Base-by-base conservation (phyloP, 2,329 filamentous ascomycete genomes). In the Beauveria sp. region DNA sequence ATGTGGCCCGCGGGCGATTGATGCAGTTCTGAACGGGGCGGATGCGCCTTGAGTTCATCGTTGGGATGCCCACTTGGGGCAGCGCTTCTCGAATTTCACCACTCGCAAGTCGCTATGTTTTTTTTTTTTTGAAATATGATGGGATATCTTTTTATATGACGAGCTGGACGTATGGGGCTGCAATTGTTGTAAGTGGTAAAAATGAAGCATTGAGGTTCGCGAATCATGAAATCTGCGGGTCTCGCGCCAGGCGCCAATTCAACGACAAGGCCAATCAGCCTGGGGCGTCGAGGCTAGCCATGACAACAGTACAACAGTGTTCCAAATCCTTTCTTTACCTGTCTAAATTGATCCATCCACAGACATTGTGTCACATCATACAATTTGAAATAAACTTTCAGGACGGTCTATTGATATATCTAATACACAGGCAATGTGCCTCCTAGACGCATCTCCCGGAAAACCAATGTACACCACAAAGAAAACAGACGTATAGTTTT, bases 391-490 rank as follows among this genome's bases (percentile, higher is more conserved):
- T 54, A 30, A 49, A 60, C 49, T 54, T 54, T 60, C 58, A 62
- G 58, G 54, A 59, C 55, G 49, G 65, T 70, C 68, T 70, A 71
- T 72, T 69, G 63, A 68, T 71, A 71, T 71, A 68, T 72, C 66
- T 69, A 63, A 60, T 73, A 73, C 71, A 73, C 67, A 70, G 69
- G 66, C 67, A 58, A 59, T 46, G 62, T 66, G 68, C 69, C 68
- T 64, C 70, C 65, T 66, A 67, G 64, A 69, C 63, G 61, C 61
- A 64, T 64, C 61, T 63, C 54, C 61, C 34, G 9, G 64, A 60
- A 64, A 65, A 66, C 67, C 66, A 70, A 69, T 71, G 70, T 74
- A 76, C 73, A 74, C 63, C 64, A 70, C 68, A 69, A 67, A 75
- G 69, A 72, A 74, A 72, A 69, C 65, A 67, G 65, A 69, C 50